These are phyloP conservation scores for Epichloe festucae DNA, from an alignment of 2,329 filamentous ascomycete species.

Conservation along the genomic window DNA sequence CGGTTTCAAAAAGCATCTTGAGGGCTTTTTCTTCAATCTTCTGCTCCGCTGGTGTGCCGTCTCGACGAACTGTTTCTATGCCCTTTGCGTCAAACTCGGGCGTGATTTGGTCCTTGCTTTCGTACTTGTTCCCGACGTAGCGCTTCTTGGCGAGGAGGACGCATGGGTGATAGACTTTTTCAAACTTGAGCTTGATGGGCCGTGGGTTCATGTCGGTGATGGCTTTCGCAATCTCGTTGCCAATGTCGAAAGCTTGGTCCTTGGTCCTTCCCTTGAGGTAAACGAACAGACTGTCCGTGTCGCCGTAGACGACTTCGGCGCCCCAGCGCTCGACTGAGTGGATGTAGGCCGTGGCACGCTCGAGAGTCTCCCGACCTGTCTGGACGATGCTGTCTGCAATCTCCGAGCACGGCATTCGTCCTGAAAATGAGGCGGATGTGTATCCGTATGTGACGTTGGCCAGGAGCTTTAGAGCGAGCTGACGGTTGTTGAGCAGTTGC, in stretches of 20 bases:
- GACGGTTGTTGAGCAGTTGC: slow-evolving; percentile 80
- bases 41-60: slow-evolving; percentile 89
- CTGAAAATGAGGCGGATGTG: slow-evolving; percentile 91
- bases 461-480: slow-evolving; percentile 85
- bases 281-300: slow-evolving; percentile 91
- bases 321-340: slow-evolving; percentile 80
- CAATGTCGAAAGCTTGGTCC: slow-evolving; percentile 83
- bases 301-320: slow-evolving; percentile 94
- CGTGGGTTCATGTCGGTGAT: slow-evolving; percentile 83
- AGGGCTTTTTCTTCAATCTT: slow-evolving; percentile 92
- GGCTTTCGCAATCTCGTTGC: slow-evolving; percentile 77
- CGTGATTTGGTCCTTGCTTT: slow-evolving; percentile 56
- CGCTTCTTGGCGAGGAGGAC: slow-evolving; percentile 92
- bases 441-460: slow-evolving; percentile 99
- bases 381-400: slow-evolving; percentile 98
- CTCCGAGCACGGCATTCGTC: slow-evolving; percentile 93
- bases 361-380: slow-evolving; percentile 84
- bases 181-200: slow-evolving; percentile 92
- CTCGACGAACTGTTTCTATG: slow-evolving; percentile 90
- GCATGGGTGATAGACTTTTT: slow-evolving; percentile 96
- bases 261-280: slow-evolving; percentile 76
- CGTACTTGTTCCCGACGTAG: slow-evolving; percentile 97
- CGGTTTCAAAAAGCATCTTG: slow-evolving; percentile 77
- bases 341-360: slow-evolving; percentile 84
- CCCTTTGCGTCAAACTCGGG: slow-evolving; percentile 97